Evolutionary conservation across 805 yeast species (phyloP).

Genomic region (Naumovozyma castellii): DNA sequence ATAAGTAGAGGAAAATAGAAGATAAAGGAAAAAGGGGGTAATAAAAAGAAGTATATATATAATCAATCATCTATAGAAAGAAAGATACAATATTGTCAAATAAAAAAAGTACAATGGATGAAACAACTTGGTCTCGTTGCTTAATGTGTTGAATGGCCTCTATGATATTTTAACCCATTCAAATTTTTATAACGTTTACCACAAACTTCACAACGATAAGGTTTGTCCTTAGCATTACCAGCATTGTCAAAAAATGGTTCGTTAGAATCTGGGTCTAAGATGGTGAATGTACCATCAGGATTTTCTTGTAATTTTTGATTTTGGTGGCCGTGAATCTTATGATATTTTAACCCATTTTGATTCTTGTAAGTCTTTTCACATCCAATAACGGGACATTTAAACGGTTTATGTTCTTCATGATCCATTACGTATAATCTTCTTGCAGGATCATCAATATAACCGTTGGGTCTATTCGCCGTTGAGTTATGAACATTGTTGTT

Average conservation of each 20-base stretch:
- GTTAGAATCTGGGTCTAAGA: slow-evolving; percentile 83
- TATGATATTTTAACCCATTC: slow-evolving; percentile 92
- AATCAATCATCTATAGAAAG: neutral
- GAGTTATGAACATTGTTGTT: neutral
- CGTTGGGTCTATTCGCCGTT: slow-evolving; percentile 28
- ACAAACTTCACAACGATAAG: slow-evolving; percentile 96
- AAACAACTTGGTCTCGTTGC: too few species aligned
- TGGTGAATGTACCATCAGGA: slow-evolving; percentile 86
- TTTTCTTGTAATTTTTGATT: slow-evolving; percentile 85
- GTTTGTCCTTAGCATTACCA: slow-evolving; percentile 95
- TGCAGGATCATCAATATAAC: slow-evolving; percentile 94
- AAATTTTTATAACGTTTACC: slow-evolving; percentile 94
- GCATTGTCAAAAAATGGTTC: slow-evolving; percentile 88
- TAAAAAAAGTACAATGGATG: neutral
- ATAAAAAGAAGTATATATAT: neutral
- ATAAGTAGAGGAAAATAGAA: neutral
- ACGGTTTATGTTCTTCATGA: slow-evolving; percentile 86
- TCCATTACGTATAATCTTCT: slow-evolving; percentile 88
- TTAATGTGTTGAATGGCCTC: slow-evolving; percentile 96
- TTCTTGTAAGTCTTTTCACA: slow-evolving; percentile 96
- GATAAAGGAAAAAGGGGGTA: neutral
- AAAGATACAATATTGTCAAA: neutral
- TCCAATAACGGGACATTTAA: slow-evolving; percentile 95
- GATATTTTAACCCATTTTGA: slow-evolving; percentile 95
- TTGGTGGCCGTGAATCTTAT: slow-evolving; percentile 92